Evolutionary conservation across 768 basidiomycete genomes (phyloP).

Genomic region (Amanita phalloides): DNA sequence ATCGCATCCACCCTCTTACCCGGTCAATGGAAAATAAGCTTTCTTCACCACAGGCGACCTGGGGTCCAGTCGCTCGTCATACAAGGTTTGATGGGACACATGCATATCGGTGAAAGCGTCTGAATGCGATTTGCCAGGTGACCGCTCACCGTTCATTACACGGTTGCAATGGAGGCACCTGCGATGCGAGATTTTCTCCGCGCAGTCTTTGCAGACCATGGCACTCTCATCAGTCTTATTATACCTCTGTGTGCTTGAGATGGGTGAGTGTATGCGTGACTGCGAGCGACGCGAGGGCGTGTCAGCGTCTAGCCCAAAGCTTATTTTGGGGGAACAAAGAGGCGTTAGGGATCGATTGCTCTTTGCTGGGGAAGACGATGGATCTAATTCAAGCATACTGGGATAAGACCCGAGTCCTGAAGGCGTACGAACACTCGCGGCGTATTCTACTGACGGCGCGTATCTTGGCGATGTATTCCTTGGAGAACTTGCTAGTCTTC

Average conservation of each 20-base stretch:
- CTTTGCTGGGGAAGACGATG: conserved; percentile 7
- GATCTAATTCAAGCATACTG: conserved; percentile 9
- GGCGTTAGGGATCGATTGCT: conserved; percentile 1
- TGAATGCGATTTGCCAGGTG: conserved; percentile 8
- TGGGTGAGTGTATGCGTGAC: not conserved
- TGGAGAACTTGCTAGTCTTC: conserved; percentile 4
- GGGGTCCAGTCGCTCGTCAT: conserved; percentile 6
- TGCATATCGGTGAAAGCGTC: conserved; percentile 2
- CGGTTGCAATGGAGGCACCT: not conserved
- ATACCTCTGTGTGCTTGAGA: not conserved
- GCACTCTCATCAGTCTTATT: not conserved
- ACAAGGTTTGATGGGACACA: not conserved
- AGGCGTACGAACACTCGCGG: conserved; percentile 19
- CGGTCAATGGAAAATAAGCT: not conserved
- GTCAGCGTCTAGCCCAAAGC: not conserved
- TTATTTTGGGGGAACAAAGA: not conserved
- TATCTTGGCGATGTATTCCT: conserved; percentile 8
- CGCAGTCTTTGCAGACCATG: not conserved
- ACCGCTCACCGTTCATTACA: not conserved
- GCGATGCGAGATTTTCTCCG: not conserved
- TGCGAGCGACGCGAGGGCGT: not conserved
- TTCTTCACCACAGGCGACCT: conserved; percentile 8
- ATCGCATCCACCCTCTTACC: not conserved
- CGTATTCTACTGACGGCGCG: not conserved
- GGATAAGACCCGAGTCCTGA: conserved; percentile 18